Base-by-base conservation (phyloP, 805 yeast genomes). In the Yamadazyma akitaensis region DNA sequence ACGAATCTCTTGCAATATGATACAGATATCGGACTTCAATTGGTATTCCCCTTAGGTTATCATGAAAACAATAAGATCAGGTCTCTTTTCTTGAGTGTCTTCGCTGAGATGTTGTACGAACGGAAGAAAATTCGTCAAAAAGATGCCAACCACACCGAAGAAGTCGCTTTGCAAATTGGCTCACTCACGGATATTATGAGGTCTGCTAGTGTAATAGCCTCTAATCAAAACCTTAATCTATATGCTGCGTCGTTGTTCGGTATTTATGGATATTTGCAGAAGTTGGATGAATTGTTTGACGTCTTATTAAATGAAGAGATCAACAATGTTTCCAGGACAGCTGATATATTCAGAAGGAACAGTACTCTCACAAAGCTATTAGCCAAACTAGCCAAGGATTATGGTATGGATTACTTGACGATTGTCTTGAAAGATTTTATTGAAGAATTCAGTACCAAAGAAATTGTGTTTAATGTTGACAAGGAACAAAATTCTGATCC, bases 331-430 rank as follows among this genome's bases (percentile, higher is more conserved):
- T 64, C 77, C 1, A 77, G 84, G 49, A 77, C 86, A 16, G 79
- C 86, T 26, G 94, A 87, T 58, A 80, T 89, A 26, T 72, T 89
- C 55, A 75, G 96, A 56, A 76, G 94, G 44, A 89, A 89, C 61
- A 83, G 91, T 43, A 85, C 88, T 32, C 86, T 94, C 28, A 88
- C 96, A 0, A 77, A 90, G 55, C 73, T 88, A 43, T 70, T 88
- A 43, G 83, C 91, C 0, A 69, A 85, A 13, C 81, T 83, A 54
- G 87, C 94, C 0, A 79, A 82, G 54, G 70, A 75, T n/a, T 77
- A 80, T 53, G 95, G 95, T 0, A 60, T 63, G 18, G 77, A 72
- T 0, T 88, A 86, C 59, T 66, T 89, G 40, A 60, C 67, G 1
- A 47, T 61, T 2, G 76, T 82, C 0, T 64, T 88, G 42, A 70